A percentile compares a stretch with the other conserved stretches of the same genome.
Conservation (phyloP, 208 protist genomes). For the Naegleria lovaniensis region DNA sequence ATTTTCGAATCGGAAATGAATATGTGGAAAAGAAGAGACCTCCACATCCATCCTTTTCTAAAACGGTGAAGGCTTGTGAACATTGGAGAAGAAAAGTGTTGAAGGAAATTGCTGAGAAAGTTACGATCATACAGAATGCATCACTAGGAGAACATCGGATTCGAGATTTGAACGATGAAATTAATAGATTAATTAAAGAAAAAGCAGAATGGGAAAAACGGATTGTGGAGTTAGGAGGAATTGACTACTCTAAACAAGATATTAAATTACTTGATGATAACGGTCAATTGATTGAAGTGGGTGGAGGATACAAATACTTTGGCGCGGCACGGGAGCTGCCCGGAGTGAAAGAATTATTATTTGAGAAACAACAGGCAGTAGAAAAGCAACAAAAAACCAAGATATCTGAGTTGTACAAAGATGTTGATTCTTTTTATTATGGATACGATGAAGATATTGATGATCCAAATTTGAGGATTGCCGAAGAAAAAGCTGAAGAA, state of each 20-base stretch:
- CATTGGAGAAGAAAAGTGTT: conserved; percentile 15
- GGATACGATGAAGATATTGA: conserved; percentile 64
- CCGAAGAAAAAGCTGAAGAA: background rate
- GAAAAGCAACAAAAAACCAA: conserved; percentile 32
- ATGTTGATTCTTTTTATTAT: conserved; percentile 62
- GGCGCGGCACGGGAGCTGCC: conserved; percentile 67
- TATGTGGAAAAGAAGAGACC: background rate
- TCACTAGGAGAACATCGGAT: conserved; percentile 65
- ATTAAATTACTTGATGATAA: background rate
- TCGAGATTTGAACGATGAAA: conserved; percentile 76
- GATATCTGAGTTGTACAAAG: conserved; percentile 45
- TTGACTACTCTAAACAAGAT: conserved; percentile 45
- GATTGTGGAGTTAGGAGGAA: conserved; percentile 65
- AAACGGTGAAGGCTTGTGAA: background rate
- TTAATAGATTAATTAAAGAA: conserved; percentile 71
- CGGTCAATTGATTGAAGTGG: background rate
- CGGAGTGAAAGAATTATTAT: conserved; percentile 65
- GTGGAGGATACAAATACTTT: conserved; percentile 62
- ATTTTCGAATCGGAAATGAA: background rate
- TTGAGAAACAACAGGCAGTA: conserved; percentile 38
- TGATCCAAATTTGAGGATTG: conserved; percentile 43
- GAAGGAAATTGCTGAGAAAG: background rate
- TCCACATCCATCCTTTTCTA: background rate
- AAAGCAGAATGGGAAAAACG: conserved; percentile 71
- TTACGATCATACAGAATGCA: conserved; percentile 17